Evolutionary conservation across 2,329 filamentous ascomycete species (phyloP).

Genomic region (Fusarium irregulare): DNA sequence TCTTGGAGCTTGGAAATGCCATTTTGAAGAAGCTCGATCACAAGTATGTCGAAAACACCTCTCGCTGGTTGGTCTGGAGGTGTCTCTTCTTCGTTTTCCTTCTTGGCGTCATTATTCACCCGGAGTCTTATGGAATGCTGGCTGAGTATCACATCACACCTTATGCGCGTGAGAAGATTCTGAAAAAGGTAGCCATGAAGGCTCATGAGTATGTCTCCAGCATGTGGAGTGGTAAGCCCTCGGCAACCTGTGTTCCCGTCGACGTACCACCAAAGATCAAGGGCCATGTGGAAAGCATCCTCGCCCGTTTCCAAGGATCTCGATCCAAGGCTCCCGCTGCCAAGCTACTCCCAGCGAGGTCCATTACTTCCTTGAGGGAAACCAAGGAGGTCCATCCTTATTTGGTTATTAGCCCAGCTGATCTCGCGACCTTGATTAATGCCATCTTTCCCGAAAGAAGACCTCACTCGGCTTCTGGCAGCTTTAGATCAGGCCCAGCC

Average conservation of each 20-base stretch:
- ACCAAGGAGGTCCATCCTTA: slow-evolving; percentile 84
- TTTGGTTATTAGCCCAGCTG: slow-evolving; percentile 81
- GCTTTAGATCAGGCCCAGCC: slow-evolving; percentile 72
- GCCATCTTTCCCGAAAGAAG: slow-evolving; percentile 82
- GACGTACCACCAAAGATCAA: slow-evolving; percentile 71
- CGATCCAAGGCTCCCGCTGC: slow-evolving; percentile 61
- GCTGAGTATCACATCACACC: slow-evolving; percentile 93
- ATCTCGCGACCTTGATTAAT: slow-evolving; percentile 83
- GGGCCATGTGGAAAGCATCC: slow-evolving; percentile 76
- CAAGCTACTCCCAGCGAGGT: slow-evolving; percentile 76
- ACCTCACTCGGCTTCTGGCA: slow-evolving; percentile 71
- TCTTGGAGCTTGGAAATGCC: slow-evolving; percentile 85
- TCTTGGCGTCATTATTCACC: slow-evolving; percentile 84
- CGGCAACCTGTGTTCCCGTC: slow-evolving; percentile 61
- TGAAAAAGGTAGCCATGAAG: slow-evolving; percentile 82
- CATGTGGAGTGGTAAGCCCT: slow-evolving; percentile 75
- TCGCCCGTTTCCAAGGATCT: slow-evolving; percentile 70
- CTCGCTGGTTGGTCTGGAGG: slow-evolving; percentile 86
- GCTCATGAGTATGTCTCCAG: slow-evolving; percentile 84
- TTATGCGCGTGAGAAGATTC: slow-evolving; percentile 84
- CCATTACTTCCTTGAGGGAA: slow-evolving; percentile 77
- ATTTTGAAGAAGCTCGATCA: slow-evolving; percentile 81
- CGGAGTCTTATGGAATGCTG: slow-evolving; percentile 84
- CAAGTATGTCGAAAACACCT: slow-evolving; percentile 77
- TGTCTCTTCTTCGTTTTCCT: slow-evolving; percentile 94